Base-by-base conservation (phyloP, 108 stramenopile genomes). In the Mayamaea pseudoterrestris region DNA sequence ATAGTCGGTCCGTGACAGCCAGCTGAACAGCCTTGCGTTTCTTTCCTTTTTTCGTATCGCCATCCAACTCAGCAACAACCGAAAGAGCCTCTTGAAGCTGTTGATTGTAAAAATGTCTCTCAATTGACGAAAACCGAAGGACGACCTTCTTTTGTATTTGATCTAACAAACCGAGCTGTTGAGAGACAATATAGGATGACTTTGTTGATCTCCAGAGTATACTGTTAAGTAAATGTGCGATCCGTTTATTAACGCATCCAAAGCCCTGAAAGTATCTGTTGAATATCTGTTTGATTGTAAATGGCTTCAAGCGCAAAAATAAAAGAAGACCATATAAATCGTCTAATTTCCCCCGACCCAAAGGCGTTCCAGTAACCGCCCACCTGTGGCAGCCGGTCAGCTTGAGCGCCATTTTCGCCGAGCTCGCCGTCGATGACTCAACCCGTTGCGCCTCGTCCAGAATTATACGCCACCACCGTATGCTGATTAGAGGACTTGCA, bases 381-480 rank as follows among this genome's bases (percentile, higher is more conserved):
- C 83, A 85, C 20, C 69, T 50, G 37, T 65, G 44, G 2, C 47
- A 32, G 1, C 65, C 53, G 1, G 59, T 31, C 22, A 85, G 47
- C 30, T 74, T 72, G 41, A 71, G 27, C n/a, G 83, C 82, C 83
- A 84, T 84, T 40, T 45, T 46, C 20, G 83, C 83, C 4, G 76
- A 73, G 24, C 60, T 55, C 17, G 83, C 71, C 22, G 78, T 80
- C 24, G 76, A 66, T 27, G 57, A 41, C 52, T 80, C 73, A 1
- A 85, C 67, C 7, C 69, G 46, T 51, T 85, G 83, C 20, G 83
- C 83, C 56, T 85, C 83, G 44, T 85, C 81, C 8, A 82, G 61
- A 25, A 59, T 63, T 7, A 83, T 44, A 29, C 83, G 57, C 71
- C 74, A 76, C 48, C 57, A 85, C 8, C 56, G 32, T 30, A 80